Percentiles rank a stretch among this genome's conserved stretches.
These are phyloP conservation scores for Whalleya microplaca DNA, from an alignment of 2,329 filamentous ascomycete genomes.

Conservation along the genomic window DNA sequence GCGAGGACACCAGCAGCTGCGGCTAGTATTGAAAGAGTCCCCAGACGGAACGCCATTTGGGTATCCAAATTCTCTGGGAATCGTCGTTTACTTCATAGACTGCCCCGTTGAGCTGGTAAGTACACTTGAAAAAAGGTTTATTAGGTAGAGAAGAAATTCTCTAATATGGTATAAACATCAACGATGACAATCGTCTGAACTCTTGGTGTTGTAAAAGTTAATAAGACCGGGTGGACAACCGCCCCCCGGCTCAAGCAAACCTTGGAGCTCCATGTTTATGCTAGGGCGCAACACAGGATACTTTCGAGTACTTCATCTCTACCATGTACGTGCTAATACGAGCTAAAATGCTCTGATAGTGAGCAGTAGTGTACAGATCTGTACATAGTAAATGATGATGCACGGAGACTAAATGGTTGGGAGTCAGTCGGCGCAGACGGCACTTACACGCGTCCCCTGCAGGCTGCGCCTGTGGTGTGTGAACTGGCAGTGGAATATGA, in stretches of 20 bases:
- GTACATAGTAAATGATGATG: background rate
- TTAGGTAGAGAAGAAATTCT: background rate
- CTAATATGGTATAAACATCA: background rate
- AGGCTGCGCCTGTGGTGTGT: background rate
- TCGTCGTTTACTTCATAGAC: background rate
- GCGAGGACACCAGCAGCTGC: slow-evolving; percentile 28
- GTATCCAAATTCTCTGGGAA: slow-evolving; percentile 2
- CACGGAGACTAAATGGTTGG: background rate
- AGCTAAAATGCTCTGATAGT: background rate
- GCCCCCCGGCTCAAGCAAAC: background rate
- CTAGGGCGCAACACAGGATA: background rate
- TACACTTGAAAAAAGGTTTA: background rate
- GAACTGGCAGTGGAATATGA: background rate
- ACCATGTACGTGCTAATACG: background rate
- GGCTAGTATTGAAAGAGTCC: slow-evolving; percentile 29
- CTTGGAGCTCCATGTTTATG: background rate
- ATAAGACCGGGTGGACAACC: background rate
- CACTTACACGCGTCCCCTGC: background rate
- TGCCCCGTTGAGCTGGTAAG: background rate
- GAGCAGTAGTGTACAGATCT: too few relatives aligned
- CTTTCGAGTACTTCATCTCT: background rate
- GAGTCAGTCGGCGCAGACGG: background rate
- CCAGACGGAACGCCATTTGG: slow-evolving; percentile 29
- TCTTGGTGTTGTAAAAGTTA: background rate
- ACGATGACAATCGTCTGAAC: background rate